phyloP scores from a whole-genome alignment of 2,329 filamentous ascomycete genomes.

The Teratosphaeria destructans region DNA sequence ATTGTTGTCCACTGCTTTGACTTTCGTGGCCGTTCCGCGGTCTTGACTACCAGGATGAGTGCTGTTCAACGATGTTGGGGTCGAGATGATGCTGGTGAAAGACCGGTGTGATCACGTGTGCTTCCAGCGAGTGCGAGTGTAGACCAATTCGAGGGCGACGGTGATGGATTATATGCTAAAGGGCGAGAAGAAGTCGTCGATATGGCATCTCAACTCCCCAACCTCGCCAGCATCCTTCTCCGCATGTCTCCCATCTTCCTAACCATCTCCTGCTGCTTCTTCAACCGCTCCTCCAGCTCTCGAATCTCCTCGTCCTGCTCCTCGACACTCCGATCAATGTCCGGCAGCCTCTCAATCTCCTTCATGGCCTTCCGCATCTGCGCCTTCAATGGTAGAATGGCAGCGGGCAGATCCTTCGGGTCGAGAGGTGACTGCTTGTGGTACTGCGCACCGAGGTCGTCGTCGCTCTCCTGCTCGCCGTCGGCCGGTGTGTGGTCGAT shows the following conservation, averaged over 20 bases:
- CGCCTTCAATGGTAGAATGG: constrained; percentile 69
- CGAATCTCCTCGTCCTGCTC: constrained; percentile 64
- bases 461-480: constrained; percentile 11
- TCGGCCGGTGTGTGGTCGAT: constrained; percentile 33
- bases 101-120: not conserved
- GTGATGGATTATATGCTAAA: not conserved
- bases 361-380: constrained; percentile 63
- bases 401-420: constrained; percentile 67
- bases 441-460: constrained; percentile 12
- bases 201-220: not conserved
- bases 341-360: constrained; percentile 55
- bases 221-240: not conserved
- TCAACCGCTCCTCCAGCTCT: constrained; percentile 54
- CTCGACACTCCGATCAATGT: constrained; percentile 54
- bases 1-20: not conserved
- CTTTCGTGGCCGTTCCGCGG: too few species aligned
- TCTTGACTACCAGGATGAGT: too few species aligned
- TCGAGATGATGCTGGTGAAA: not conserved
- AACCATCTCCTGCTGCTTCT: constrained; percentile 51
- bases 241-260: constrained; percentile 31
- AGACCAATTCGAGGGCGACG: not conserved
- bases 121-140: not conserved
- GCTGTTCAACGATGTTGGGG: not conserved
- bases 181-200: not conserved
- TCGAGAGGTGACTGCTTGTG: constrained; percentile 35